Base-by-base conservation (phyloP, 495 filamentous ascomycete species). In the Sphaerosporella brunnea region DNA sequence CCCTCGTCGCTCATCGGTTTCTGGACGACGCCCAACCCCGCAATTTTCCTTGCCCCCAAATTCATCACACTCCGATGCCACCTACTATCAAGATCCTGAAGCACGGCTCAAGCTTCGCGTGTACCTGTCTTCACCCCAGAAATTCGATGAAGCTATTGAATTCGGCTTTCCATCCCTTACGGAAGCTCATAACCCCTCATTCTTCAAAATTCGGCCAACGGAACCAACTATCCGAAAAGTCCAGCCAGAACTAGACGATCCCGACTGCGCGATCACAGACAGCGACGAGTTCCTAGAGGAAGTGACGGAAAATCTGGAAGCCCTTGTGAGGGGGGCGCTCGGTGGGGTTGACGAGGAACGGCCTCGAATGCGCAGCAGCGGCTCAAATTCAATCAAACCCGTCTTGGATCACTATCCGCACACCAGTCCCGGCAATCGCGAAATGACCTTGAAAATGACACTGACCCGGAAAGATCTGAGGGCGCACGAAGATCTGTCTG, bases 401-500 rank as follows among this genome's bases (percentile, higher is more conserved):
- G n/a, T 58, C 16, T 59, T 59, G 18, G 55, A 59, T 49, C 58
- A 55, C 36, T 76, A 73, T 55, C 64, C 69, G n/a, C 74, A 77
- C 48, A 66, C 66, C 8, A 64, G 69, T 26, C 66, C 69, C 21
- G 71, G 71, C 37, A 78, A 72, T 32, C 76, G 87, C 15, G 87
- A 94, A 63, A 94, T 94, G 88, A 93, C 87, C 11, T 64, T 95
- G 36, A 80, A 83, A 26, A 92, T 95, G 84, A 94, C 88, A 4
- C 71, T 94, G 42, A 95, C 88, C 18, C 72, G 84, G 40, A 85
- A 86, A 0, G 88, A 93, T 58, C 70, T 94, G 44, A 74, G 83
- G 35, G 75, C 74, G 1, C 67, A 74, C 48, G 82, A 79, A 58
- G 73, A 71, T 21, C 68, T 72, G 54, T 65, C 73, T 26, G 28